Conservation (phyloP, 75 land plant species). For the Cryptomeria japonica region DNA sequence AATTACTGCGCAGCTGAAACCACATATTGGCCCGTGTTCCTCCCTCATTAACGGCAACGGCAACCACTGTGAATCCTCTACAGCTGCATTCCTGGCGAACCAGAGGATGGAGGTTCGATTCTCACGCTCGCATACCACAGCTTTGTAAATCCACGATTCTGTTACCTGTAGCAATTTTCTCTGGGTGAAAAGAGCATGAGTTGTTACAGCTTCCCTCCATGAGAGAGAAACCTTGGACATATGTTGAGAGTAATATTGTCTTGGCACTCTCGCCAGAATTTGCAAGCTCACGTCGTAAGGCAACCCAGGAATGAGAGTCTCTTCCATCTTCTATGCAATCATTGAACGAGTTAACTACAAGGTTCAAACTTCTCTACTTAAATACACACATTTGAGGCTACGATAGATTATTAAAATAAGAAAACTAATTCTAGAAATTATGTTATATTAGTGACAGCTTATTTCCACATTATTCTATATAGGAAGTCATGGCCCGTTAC, state of each 20-base stretch:
- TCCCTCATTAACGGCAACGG: not conserved
- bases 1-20: not conserved
- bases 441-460: no score
- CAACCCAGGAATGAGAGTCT: not conserved
- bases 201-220: not conserved
- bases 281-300: not conserved
- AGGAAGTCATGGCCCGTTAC: no score
- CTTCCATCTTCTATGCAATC: not conserved
- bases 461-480: no score
- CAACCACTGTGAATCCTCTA: not conserved
- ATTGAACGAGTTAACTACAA: no score
- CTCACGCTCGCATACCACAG: not conserved
- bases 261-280: not conserved
- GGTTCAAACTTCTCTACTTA: no score
- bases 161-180: not conserved
- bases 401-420: no score
- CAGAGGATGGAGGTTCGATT: not conserved
- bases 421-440: no score
- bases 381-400: no score
- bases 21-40: not conserved
- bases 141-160: not conserved
- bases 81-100: not conserved
- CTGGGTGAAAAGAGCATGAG: not conserved
- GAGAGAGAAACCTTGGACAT: not conserved
- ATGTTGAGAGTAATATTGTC: not conserved